A percentile compares a stretch with the other conserved stretches of the same genome.
These are phyloP conservation scores for Oemleria cerasiformis DNA, from an alignment of 306 rosid genomes.

Conservation along the genomic window DNA sequence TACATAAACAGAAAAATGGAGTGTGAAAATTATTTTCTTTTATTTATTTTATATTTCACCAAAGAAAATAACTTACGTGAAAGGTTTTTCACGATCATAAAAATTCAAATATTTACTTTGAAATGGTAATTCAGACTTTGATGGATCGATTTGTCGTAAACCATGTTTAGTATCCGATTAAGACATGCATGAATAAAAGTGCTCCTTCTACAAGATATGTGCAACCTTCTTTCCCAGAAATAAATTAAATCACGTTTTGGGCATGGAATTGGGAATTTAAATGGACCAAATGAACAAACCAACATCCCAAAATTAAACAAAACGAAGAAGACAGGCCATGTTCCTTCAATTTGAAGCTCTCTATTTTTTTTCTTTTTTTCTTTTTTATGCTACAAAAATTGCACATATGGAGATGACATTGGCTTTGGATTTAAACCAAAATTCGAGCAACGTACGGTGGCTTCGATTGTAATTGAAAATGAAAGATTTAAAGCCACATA, in stretches of 20 bases:
- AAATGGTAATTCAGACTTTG: too few species aligned
- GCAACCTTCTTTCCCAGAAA: constrained; percentile 9
- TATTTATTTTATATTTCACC: too few species aligned
- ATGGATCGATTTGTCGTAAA: too few species aligned
- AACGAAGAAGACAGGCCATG: constrained; percentile 23
- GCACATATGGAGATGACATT: neutral
- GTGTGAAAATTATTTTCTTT: too few species aligned
- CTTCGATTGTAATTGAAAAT: neutral
- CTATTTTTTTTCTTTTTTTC: neutral
- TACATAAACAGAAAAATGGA: too few species aligned
- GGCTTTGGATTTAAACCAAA: neutral
- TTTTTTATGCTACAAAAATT: neutral
- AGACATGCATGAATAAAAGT: neutral
- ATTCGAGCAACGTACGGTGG: neutral
- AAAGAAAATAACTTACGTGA: too few species aligned
- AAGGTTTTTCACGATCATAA: too few species aligned
- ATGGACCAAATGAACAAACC: neutral
- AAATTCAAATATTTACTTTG: too few species aligned
- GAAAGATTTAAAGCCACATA: neutral
- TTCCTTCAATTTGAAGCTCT: neutral
- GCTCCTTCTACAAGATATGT: neutral
- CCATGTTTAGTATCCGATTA: too few species aligned
- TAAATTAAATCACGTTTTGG: neutral
- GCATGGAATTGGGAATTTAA: neutral
- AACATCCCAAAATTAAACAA: neutral